Conservation (phyloP, 1,284 basidiomycete species). For the Gomphus bonarii region DNA sequence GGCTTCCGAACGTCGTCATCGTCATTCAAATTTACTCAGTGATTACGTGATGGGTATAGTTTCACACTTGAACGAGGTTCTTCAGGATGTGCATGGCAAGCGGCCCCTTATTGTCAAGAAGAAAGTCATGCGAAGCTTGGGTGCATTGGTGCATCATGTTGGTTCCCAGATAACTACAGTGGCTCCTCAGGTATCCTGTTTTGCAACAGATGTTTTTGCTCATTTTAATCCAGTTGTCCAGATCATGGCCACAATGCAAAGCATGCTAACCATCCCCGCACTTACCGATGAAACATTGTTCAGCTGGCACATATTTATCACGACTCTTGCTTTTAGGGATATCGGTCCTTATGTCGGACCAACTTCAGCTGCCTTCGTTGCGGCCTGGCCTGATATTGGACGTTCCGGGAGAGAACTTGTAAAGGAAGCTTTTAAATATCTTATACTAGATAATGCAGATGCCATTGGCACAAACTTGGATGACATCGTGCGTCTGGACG, state of each 20-base stretch:
- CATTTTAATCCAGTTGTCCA: conserved; percentile 24
- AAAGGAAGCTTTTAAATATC: conserved; percentile 53
- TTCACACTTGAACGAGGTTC: conserved; percentile 68
- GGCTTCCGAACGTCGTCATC: conserved; percentile 17
- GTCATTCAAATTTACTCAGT: conserved; percentile 54
- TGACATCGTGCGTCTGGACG: conserved; percentile 71
- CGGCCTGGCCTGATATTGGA: conserved; percentile 67
- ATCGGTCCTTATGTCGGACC: conserved; percentile 81
- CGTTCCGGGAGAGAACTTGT: conserved; percentile 44
- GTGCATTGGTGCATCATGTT: conserved; percentile 61
- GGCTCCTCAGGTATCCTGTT: conserved; percentile 65
- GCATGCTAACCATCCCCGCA: conserved; percentile 64
- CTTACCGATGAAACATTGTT: conserved; percentile 72
- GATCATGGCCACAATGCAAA: conserved; percentile 97
- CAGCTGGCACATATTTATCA: conserved; percentile 79
- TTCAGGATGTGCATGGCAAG: conserved; percentile 75
- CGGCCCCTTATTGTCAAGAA: conserved; percentile 56
- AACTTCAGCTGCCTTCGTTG: conserved; percentile 79
- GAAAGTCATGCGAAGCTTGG: conserved; percentile 73
- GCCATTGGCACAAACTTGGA: conserved; percentile 51
- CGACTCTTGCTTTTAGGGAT: conserved; percentile 58
- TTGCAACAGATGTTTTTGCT: background rate
- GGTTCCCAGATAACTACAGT: conserved; percentile 65
- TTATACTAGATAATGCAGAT: conserved; percentile 56
- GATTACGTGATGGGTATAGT: conserved; percentile 75